A percentile compares a stretch with the other conserved stretches of the same genome.
These are phyloP conservation scores for Colletotrichum sojae DNA, from an alignment of 2,329 filamentous ascomycete species.

Conservation along the genomic window DNA sequence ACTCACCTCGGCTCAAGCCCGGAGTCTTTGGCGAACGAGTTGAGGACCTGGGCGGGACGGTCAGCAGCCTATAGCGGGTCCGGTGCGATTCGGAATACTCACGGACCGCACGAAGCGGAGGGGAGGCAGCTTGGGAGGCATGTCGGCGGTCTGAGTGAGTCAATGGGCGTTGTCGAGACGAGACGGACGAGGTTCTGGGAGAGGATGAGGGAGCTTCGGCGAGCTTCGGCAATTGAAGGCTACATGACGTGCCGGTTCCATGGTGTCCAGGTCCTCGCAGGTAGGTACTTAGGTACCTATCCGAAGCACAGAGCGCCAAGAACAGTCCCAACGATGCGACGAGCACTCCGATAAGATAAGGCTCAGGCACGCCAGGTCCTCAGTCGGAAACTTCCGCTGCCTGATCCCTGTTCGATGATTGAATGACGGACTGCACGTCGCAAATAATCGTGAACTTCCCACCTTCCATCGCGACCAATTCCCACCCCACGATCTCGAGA, in stretches of 20 bases:
- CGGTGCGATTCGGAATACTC: slow-evolving; percentile 46
- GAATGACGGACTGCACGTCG: slow-evolving; percentile 29
- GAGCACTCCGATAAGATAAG: slow-evolving; percentile 2
- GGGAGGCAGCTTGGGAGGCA: slow-evolving; percentile 42
- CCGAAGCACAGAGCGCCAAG: background rate
- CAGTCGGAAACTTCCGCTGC: slow-evolving; percentile 34
- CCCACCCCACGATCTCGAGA: slow-evolving; percentile 23
- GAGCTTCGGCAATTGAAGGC: slow-evolving; percentile 28
- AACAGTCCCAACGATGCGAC: background rate
- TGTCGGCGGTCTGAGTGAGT: background rate
- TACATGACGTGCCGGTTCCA: slow-evolving; percentile 20
- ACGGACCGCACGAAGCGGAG: slow-evolving; percentile 67
- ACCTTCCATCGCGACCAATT: background rate
- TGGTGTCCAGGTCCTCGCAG: too few relatives aligned
- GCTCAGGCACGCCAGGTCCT: background rate
- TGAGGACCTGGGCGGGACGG: slow-evolving; percentile 74
- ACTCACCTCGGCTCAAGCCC: slow-evolving; percentile 88
- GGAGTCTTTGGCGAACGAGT: slow-evolving; percentile 87
- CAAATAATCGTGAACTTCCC: slow-evolving; percentile 26
- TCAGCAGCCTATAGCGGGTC: background rate
- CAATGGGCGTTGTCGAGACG: background rate
- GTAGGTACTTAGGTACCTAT: too few relatives aligned
- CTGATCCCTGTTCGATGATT: slow-evolving; percentile 20
- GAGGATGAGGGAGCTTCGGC: slow-evolving; percentile 16
- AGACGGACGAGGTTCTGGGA: background rate